These are phyloP conservation scores for Fusarium azukiicola DNA, from an alignment of 2,329 filamentous ascomycete genomes.

Conservation along the genomic window DNA sequence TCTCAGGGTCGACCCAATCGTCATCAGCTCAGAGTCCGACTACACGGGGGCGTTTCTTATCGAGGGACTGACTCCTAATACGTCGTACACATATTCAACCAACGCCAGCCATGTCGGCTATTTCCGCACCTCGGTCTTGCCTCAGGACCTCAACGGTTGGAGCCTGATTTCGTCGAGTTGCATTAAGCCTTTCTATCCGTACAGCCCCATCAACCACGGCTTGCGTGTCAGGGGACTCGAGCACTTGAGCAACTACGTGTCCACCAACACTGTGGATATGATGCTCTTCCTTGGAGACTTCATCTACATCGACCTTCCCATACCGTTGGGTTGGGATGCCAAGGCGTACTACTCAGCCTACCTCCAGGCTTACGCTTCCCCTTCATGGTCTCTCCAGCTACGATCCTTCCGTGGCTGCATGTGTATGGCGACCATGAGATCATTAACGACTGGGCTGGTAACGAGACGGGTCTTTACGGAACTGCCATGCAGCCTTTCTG, in stretches of 20 bases:
- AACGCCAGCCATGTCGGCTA: background rate
- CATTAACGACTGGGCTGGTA: constrained; percentile 20
- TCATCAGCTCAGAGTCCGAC: background rate
- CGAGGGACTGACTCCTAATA: background rate
- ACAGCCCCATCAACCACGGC: background rate
- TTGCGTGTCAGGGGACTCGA: background rate
- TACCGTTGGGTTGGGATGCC: constrained; percentile 6
- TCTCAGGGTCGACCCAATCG: background rate
- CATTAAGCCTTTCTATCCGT: constrained; percentile 3
- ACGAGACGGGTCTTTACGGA: constrained; percentile 7
- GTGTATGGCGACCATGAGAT: constrained; percentile 25
- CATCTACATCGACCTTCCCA: constrained; percentile 8
- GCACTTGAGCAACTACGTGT: background rate
- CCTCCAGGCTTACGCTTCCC: background rate
- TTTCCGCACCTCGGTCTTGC: background rate
- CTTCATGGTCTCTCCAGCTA: constrained; percentile 1
- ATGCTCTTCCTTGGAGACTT: constrained; percentile 6
- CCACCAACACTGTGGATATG: background rate
- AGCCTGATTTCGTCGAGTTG: constrained; percentile 2
- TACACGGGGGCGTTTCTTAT: background rate
- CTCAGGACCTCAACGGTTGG: background rate
- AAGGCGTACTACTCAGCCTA: constrained; percentile 1
- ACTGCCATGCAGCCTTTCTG: constrained; percentile 17
- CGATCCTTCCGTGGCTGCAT: constrained; percentile 18
- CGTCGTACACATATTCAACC: background rate